A percentile compares a stretch with the other conserved stretches of the same genome.
Evolutionary conservation across 441 rosid species (phyloP).

Genomic region (Populus trichocarpa): DNA sequence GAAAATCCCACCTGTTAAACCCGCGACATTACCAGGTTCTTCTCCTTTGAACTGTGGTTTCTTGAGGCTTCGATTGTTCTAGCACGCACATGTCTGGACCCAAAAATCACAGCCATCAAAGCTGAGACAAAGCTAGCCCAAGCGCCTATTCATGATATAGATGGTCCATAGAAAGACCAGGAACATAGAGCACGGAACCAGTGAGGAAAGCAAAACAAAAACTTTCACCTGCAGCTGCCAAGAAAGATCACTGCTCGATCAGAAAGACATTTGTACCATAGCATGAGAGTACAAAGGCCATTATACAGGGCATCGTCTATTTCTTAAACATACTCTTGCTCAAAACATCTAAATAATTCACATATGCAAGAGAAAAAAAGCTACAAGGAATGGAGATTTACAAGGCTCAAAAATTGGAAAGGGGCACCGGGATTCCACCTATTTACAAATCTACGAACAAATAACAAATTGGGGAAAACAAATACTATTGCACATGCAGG

Average conservation of each 20-base stretch:
- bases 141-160: background rate
- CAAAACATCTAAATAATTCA: background rate
- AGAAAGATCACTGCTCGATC: background rate
- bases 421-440: slow-evolving; percentile 17
- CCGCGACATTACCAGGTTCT: no score
- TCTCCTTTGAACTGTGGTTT: no score
- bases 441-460: slow-evolving; percentile 23
- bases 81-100: no score
- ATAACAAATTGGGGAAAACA: slow-evolving; percentile 20
- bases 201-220: background rate
- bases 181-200: background rate
- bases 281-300: background rate
- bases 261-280: background rate
- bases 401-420: slow-evolving; percentile 23
- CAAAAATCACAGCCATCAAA: no score
- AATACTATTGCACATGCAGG: slow-evolving; percentile 18
- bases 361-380: background rate
- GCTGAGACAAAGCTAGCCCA: no score
- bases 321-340: background rate
- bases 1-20: no score
- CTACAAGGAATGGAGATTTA: slow-evolving; percentile 23
- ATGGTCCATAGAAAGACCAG: background rate
- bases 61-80: no score
- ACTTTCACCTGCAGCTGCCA: background rate
- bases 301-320: background rate